Conservation (phyloP, 257 asterid species). For the Przewalskia tangutica region DNA sequence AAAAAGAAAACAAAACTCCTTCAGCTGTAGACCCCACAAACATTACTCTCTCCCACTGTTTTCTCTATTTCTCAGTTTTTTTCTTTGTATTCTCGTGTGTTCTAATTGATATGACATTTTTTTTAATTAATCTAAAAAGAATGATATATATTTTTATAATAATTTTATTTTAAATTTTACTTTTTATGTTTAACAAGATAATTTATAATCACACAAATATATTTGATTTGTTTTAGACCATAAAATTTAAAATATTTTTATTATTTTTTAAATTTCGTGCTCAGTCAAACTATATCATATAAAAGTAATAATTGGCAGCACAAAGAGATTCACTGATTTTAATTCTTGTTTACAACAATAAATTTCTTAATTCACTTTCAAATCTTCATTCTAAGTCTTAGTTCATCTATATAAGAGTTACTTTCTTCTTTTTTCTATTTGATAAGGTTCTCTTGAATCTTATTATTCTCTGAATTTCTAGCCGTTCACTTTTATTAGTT, state of each 20-base stretch:
- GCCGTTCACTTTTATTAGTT: neutral
- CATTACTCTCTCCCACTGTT: conserved; percentile 14
- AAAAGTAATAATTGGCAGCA: neutral
- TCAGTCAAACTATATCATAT: too few relatives aligned
- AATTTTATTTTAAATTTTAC: too few relatives aligned
- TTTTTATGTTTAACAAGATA: too few relatives aligned
- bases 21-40: conserved; percentile 22
- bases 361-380: neutral
- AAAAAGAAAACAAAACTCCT: neutral
- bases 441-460: neutral
- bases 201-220: too few relatives aligned
- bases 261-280: too few relatives aligned
- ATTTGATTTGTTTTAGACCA: too few relatives aligned
- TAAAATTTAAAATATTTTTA: too few relatives aligned
- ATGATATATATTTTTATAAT: too few relatives aligned
- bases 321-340: neutral
- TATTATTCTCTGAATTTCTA: neutral
- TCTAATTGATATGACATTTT: too few relatives aligned
- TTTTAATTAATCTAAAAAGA: too few relatives aligned
- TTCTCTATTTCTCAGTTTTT: neutral
- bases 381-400: neutral
- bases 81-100: neutral
- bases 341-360: conserved; percentile 1
- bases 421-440: neutral
- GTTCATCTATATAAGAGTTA: neutral